Evolutionary conservation across 2,329 filamentous ascomycete genomes (phyloP), one percentile per base, ranked within the genome.

Genomic region (Aspergillus sp.): DNA sequence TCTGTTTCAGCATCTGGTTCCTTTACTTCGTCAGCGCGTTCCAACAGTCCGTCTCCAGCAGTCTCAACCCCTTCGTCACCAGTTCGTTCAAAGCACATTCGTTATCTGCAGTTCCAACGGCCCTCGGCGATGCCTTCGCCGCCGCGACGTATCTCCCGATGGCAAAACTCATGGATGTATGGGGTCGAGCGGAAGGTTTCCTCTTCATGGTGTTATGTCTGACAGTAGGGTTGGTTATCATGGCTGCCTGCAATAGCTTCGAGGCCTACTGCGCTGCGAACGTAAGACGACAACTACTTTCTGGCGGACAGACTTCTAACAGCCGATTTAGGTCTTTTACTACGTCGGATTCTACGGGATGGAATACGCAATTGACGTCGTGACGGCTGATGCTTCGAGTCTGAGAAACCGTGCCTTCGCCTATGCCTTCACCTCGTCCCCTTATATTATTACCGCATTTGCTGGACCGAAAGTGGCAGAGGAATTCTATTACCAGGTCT

Each of bases 91-190:
- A 76, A 27, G 67, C 73, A 3, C 84, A 86, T 64, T 83, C 82
- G 0, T 72, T 85, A 24, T 75, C 82, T 2, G 76, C 81, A 0
- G 78, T 81, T 21, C 82, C 82, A 21, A 72, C 72, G 41, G 80
- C 87, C 53, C 76, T 87, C 15, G 74, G 83, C 7, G 79, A 74
- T 58, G 73, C 85, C 37, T 81, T 87, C 48, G 77, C 79, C 14
- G 84, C 83, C 14, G 76, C 86, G 14, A 73, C 79, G 46, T 85
- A 84, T 65, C 77, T 88, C 17, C 82, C 85, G 1, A 73, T 86
- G n/a, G 84, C 86, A 23, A 88, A 88, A 68, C 74, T 86, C 17
- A 73, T 88, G 59, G 83, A 89, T 69, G 73, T 85, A 35, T 88
- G 82, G 80, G 86, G 85, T 19, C 82, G 86, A 39, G 79, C 84